Base-by-base conservation (phyloP, 805 yeast genomes). In the Yamadazyma takamatsuzukensis region DNA sequence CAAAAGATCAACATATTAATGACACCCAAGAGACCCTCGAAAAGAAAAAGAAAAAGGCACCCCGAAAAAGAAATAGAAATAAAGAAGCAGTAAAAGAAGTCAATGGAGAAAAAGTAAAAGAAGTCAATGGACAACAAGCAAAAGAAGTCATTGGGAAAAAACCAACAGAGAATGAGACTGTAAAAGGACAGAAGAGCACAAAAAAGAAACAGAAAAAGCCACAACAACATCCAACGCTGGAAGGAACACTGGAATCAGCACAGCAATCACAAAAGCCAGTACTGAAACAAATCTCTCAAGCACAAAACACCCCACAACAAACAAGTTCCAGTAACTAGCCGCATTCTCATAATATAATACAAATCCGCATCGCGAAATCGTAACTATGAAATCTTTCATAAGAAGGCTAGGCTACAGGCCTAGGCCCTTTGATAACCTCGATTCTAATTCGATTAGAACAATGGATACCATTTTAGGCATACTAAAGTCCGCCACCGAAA, bases 381-480 rank as follows among this genome's bases (percentile, higher is more conserved):
- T 7, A 23, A 15, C 25, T 7, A 23, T n/a, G n/a, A n/a, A n/a
- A n/a, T n/a, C n/a, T n/a, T n/a, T n/a, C n/a, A n/a, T n/a, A n/a
- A n/a, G n/a, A n/a, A n/a, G n/a, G n/a, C n/a, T n/a, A n/a, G n/a
- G n/a, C n/a, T n/a, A n/a, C 22, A 21, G 18, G 21, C 2, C 34
- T 21, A 37, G 32, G 9, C 36, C 37, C 9, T 35, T 41, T 21
- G 46, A 41, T 15, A 23, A 36, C 8, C 24, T 38, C 8, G 39
- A 40, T 16, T 31, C 37, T 8, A 30, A 34, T n/a, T 39, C 44
- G 3, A 28, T 45, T 16, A 29, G 29, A 23, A 37, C 48, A 17
- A 45, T 45, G 50, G 43, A 41, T 23, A 35, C 34, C 19, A 42
- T 45, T 10, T 25, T 45, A 7, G 31, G 29, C 9, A 41, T 45